Evolutionary conservation across 129 eudicot genomes (phyloP).

Genomic region (Arctium lappa): DNA sequence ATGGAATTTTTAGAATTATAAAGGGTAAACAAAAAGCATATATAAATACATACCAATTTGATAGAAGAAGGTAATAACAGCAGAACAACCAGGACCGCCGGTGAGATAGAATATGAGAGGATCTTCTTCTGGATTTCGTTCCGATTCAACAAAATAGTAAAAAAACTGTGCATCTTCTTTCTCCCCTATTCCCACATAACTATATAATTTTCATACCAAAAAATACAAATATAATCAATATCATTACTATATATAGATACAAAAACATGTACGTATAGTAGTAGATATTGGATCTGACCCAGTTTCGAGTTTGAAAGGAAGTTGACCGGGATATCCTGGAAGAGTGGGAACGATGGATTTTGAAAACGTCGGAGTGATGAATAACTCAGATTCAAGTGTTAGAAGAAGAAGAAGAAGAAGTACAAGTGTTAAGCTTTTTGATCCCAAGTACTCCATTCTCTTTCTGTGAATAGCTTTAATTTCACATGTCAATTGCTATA

Average conservation of each 20-base stretch:
- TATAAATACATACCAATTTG: conserved; percentile 27
- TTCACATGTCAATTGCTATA: background rate
- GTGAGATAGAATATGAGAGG: conserved; percentile 54
- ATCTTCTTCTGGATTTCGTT: conserved; percentile 45
- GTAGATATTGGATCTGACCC: conserved; percentile 13
- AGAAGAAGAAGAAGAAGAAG: conserved; percentile 6
- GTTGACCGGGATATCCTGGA: conserved; percentile 44
- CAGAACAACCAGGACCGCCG: conserved; percentile 65
- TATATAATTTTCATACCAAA: background rate
- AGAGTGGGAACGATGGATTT: conserved; percentile 32
- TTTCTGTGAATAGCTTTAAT: background rate
- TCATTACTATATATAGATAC: background rate
- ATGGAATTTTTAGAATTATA: background rate
- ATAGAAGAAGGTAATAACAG: conserved; percentile 37
- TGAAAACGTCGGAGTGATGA: background rate
- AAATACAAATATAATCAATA: background rate
- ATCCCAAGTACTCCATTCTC: conserved; percentile 10
- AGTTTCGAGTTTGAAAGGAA: conserved; percentile 51
- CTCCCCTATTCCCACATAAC: conserved; percentile 46
- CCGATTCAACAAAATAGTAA: conserved; percentile 51
- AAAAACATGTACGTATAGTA: background rate
- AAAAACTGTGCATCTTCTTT: conserved; percentile 47
- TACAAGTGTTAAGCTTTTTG: background rate
- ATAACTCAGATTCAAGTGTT: conserved; percentile 1
- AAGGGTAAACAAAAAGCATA: background rate